Evolutionary conservation across 805 yeast genomes (phyloP), one percentile per base, ranked within the genome.

Genomic region (Zygoascus bituminiphila): DNA sequence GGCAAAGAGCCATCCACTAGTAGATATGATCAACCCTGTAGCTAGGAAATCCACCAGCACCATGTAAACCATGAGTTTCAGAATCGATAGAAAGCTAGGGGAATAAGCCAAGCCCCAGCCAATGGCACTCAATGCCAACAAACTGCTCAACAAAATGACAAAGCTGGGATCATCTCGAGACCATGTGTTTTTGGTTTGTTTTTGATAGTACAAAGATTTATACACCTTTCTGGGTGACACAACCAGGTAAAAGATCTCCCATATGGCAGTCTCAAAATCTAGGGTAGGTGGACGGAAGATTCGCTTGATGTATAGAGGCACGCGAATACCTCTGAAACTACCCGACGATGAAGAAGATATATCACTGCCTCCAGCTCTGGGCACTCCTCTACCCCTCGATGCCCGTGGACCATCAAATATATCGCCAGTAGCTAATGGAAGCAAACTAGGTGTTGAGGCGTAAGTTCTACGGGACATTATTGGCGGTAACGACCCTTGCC

Each of bases 161-260:
- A 89, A 88, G 23, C 93, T 81, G 0, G 97, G 97, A 64, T 88
- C 97, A 64, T 89, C 96, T 54, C 97, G 74, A 1, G 95, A 81
- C 82, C 94, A 88, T 54, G 79, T 77, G 57, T 82, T 77, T 59
- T 79, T 81, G 1, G 88, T 82, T 57, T 84, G 91, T 57, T 81
- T 84, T 55, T 86, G 88, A 61, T 85, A 87, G 62, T 85, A 87
- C 51, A 87, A 76, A 19, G 88, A 77, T 54, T 85, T 75, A 69
- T 84, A 88, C 59, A 88, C 94, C 52, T 85, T 81, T 58, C 82
- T 78, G 1, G 97, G 97, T 38, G 81, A 77, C 23, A 79, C 70
- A 14, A 88, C 70, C 48, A 88, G 68, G 59, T 87, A 77, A 52
- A 83, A 70, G 65, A 88, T 82, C 63, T 89, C 97, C 96, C 96